phyloP scores from a whole-genome alignment of 805 yeast species.

The Zygosaccharomyces bailii region DNA sequence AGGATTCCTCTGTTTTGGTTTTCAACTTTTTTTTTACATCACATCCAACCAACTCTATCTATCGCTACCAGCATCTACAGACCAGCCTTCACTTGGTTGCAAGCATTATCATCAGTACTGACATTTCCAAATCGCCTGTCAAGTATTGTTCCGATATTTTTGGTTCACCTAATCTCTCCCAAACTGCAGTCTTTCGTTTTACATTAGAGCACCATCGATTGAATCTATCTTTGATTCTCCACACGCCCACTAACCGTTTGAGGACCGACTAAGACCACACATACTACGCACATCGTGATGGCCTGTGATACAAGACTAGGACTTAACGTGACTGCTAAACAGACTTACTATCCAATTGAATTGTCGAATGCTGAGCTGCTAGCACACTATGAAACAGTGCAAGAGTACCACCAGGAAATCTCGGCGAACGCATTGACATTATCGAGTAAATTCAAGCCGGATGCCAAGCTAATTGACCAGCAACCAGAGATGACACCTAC shows the following conservation, averaged over 20 bases:
- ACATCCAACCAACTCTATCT: neutral
- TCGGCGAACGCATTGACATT: constrained; percentile 39
- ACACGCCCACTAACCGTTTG: constrained; percentile 1
- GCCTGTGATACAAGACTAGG: constrained; percentile 25
- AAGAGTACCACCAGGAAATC: constrained; percentile 54
- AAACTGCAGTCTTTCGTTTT: constrained; percentile 7
- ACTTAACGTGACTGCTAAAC: constrained; percentile 41
- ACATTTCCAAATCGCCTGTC: neutral
- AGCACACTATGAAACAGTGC: constrained; percentile 43
- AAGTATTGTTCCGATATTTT: neutral
- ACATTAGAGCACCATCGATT: neutral
- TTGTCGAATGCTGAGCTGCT: constrained; percentile 49
- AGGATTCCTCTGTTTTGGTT: neutral
- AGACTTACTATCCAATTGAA: constrained; percentile 48
- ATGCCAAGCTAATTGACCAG: constrained; percentile 63
- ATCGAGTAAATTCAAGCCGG: constrained; percentile 45
- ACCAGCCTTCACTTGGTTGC: neutral
- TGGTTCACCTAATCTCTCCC: constrained; percentile 2
- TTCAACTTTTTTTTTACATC: neutral
- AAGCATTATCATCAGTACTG: neutral
- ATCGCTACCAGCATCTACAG: neutral
- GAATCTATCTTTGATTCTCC: neutral
- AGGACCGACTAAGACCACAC: neutral
- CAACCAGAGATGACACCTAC: constrained; percentile 83
- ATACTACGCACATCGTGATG: neutral